These are phyloP conservation scores for Aspergillus udagawae DNA, from an alignment of 2,329 filamentous ascomycete species.

Conservation along the genomic window DNA sequence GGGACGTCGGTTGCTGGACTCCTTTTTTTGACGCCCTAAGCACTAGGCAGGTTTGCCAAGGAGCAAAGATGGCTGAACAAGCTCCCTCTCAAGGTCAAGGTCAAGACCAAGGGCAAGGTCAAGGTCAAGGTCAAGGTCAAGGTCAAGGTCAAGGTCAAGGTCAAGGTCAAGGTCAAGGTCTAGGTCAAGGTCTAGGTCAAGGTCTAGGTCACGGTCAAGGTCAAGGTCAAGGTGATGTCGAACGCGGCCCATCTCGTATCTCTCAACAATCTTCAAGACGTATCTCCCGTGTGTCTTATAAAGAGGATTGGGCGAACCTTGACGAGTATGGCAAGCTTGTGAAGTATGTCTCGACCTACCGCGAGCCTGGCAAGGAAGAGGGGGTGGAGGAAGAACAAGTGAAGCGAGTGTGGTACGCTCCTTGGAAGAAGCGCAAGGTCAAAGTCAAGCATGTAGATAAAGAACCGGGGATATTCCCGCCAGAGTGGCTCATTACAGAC, in stretches of 20 bases:
- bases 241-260: slow-evolving; percentile 21
- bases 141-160: slow-evolving; percentile 7
- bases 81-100: slow-evolving; percentile 13
- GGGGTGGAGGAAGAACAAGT: slow-evolving; percentile 40
- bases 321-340: slow-evolving; percentile 66
- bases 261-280: slow-evolving; percentile 26
- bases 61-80: slow-evolving; percentile 21
- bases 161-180: slow-evolving; percentile 12
- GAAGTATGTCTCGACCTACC: slow-evolving; percentile 64
- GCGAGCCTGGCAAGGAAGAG: slow-evolving; percentile 47
- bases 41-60: slow-evolving; percentile 3
- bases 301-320: slow-evolving; percentile 30
- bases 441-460: slow-evolving; percentile 20
- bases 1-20: slow-evolving; percentile 1
- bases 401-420: slow-evolving; percentile 58
- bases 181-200: slow-evolving; percentile 5
- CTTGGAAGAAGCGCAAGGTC: slow-evolving; percentile 46
- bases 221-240: slow-evolving; percentile 12
- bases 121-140: slow-evolving; percentile 6
- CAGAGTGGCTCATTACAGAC: slow-evolving; percentile 66
- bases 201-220: slow-evolving; percentile 12
- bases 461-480: slow-evolving; percentile 47
- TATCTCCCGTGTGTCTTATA: slow-evolving; percentile 33
- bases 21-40: background rate
- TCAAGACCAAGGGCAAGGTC: slow-evolving; percentile 12